A percentile compares a stretch with the other conserved stretches of the same genome.
These are phyloP conservation scores for Rosa persica DNA, from an alignment of 306 rosid genomes.

Conservation along the genomic window DNA sequence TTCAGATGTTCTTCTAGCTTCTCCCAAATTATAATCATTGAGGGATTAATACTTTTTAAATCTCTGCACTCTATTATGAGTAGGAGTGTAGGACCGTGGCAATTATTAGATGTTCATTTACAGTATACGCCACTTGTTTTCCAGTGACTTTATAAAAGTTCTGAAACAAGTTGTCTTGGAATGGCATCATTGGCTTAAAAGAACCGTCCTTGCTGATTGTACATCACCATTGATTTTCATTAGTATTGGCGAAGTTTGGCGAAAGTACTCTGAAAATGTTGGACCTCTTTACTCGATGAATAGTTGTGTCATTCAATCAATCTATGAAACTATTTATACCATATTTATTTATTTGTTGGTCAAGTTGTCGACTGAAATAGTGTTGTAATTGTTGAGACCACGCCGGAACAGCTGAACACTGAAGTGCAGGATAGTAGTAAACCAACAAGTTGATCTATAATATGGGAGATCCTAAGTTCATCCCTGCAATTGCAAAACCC, in stretches of 20 bases:
- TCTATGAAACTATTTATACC: not conserved
- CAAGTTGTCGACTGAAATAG: not conserved
- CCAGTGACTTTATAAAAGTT: constrained; percentile 13
- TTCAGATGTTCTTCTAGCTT: not conserved
- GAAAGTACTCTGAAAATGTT: not conserved
- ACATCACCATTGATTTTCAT: constrained; percentile 14
- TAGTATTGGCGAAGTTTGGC: constrained; percentile 7
- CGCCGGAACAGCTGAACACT: not conserved
- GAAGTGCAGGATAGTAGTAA: not conserved
- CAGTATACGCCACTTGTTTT: constrained; percentile 27
- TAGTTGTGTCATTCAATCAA: not conserved
- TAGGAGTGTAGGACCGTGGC: constrained; percentile 44
- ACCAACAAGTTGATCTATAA: not conserved
- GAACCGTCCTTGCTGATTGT: not conserved
- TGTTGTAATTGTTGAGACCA: not conserved
- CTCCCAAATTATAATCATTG: constrained; percentile 22
- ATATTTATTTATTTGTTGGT: not conserved
- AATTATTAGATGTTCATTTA: constrained; percentile 21
- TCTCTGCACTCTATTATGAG: constrained; percentile 9
- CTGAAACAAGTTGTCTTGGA: constrained; percentile 16
- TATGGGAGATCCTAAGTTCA: not conserved
- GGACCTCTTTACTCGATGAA: not conserved
- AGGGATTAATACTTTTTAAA: constrained; percentile 6
- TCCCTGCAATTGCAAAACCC: not conserved
- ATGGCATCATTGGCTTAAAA: constrained; percentile 15